Evolutionary conservation across 2,329 filamentous ascomycete genomes (phyloP).

Genomic region (Verticillium tricorpus): DNA sequence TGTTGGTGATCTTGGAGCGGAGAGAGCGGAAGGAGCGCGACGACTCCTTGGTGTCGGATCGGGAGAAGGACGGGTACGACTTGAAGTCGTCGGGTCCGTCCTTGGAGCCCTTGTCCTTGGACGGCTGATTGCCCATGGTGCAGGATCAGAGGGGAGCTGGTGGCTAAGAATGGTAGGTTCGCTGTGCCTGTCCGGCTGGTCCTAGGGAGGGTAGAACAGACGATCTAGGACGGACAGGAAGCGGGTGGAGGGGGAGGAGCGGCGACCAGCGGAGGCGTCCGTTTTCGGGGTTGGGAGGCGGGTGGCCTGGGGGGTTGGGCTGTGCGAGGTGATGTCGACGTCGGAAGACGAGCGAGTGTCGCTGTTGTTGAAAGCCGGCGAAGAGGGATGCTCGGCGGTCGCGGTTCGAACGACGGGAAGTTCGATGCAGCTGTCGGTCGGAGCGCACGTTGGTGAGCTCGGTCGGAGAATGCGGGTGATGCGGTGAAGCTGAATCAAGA

Average conservation of each 20-base stretch:
- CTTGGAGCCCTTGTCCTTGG: constrained; percentile 55
- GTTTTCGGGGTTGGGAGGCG: constrained; percentile 30
- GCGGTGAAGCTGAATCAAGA: constrained; percentile 1
- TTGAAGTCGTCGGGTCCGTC: constrained; percentile 57
- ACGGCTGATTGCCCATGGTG: constrained; percentile 73
- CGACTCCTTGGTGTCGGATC: constrained; percentile 90
- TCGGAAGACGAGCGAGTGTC: background rate
- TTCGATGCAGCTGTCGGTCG: background rate
- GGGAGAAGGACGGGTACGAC: constrained; percentile 87
- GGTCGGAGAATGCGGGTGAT: background rate
- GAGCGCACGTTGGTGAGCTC: background rate
- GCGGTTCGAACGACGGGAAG: background rate
- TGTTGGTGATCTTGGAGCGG: constrained; percentile 87
- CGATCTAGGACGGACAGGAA: constrained; percentile 46
- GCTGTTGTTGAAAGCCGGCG: background rate
- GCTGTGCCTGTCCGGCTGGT: constrained; percentile 13
- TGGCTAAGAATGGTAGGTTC: background rate
- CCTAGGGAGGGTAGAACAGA: constrained; percentile 50
- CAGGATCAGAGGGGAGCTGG: background rate
- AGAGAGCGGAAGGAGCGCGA: constrained; percentile 80
- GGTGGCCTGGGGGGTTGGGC: background rate
- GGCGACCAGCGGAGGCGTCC: constrained; percentile 42
- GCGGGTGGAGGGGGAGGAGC: constrained; percentile 37
- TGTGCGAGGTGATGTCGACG: background rate
- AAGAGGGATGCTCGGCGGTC: background rate